Evolutionary conservation across 2,329 filamentous ascomycete species (phyloP).

Genomic region (Ceratocystis papillata): DNA sequence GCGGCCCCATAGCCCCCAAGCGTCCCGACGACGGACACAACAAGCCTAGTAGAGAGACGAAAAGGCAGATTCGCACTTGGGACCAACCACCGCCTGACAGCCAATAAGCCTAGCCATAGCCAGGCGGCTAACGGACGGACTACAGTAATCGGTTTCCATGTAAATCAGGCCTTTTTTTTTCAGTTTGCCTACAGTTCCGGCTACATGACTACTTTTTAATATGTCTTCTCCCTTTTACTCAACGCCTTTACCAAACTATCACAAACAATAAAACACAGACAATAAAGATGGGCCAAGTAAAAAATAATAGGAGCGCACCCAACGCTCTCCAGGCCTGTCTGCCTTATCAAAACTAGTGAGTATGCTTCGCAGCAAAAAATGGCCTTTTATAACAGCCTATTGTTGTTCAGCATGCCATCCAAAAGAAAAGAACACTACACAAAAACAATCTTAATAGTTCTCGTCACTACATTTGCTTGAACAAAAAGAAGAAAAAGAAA

Average conservation of each 20-base stretch:
- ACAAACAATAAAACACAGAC: no score
- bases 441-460: no score
- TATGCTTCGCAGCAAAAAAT: background rate
- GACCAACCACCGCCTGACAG: slow-evolving; percentile 19
- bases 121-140: background rate
- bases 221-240: no score
- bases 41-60: slow-evolving; percentile 25
- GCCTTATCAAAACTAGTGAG: background rate
- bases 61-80: slow-evolving; percentile 23
- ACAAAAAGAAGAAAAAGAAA: background rate
- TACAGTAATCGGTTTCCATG: no score
- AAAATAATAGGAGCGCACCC: no score
- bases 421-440: background rate
- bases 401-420: background rate
- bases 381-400: background rate
- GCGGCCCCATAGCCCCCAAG: background rate
- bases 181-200: no score
- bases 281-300: no score
- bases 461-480: no score
- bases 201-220: no score
- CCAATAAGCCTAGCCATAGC: background rate
- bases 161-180: no score
- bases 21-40: slow-evolving; percentile 24
- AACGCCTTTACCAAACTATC: no score
- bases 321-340: background rate